These are phyloP conservation scores for Nakaseomyces kungkrabaensis DNA, from an alignment of 1,139 yeast species.

Conservation along the genomic window DNA sequence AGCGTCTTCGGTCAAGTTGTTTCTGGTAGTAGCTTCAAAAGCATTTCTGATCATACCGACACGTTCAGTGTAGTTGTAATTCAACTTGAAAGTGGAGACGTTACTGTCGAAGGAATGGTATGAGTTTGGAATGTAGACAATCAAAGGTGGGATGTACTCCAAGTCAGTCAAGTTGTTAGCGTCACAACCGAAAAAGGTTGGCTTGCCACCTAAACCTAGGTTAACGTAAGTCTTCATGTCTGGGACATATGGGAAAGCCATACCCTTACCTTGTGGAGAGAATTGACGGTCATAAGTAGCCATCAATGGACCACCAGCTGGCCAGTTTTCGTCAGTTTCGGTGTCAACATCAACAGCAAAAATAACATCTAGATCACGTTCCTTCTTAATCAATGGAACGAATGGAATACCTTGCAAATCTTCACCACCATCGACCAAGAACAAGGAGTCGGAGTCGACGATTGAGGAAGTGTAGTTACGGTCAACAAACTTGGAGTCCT, in stretches of 20 bases:
- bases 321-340: slow-evolving; percentile 61
- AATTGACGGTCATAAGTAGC: slow-evolving; percentile 65
- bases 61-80: slow-evolving; percentile 51
- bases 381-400: slow-evolving; percentile 61
- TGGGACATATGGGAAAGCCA: slow-evolving; percentile 83
- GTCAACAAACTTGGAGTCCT: slow-evolving; percentile 37
- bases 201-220: slow-evolving; percentile 46
- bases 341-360: slow-evolving; percentile 84
- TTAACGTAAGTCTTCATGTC: slow-evolving; percentile 53
- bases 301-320: slow-evolving; percentile 64
- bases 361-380: slow-evolving; percentile 65
- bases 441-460: slow-evolving; percentile 38
- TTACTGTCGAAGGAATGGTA: slow-evolving; percentile 61
- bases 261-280: slow-evolving; percentile 40
- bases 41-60: slow-evolving; percentile 64
- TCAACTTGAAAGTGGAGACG: slow-evolving; percentile 60
- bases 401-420: slow-evolving; percentile 74
- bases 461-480: slow-evolving; percentile 29
- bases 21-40: slow-evolving; percentile 64
- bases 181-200: slow-evolving; percentile 84
- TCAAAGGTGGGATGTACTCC: slow-evolving; percentile 53
- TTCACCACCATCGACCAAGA: slow-evolving; percentile 84
- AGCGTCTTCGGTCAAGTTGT: slow-evolving; percentile 59
- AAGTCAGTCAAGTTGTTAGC: slow-evolving; percentile 52
- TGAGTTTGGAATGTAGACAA: slow-evolving; percentile 72